Conservation (phyloP, 192 early-diverging fungal species). For the Backusella australiensis region DNA sequence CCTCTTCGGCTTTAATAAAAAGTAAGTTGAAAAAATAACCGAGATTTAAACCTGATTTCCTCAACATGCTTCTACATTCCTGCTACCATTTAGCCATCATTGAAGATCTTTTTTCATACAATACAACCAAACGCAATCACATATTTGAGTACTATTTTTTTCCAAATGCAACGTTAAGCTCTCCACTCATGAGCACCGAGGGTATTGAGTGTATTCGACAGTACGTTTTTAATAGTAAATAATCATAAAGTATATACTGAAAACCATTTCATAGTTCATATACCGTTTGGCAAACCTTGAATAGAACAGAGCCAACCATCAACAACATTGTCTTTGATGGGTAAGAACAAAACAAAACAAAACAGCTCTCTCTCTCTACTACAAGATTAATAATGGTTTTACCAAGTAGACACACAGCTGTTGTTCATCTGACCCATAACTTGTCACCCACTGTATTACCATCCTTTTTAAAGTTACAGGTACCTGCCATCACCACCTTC, state of each 20-base stretch:
- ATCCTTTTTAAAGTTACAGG: conserved; percentile 38
- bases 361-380: background rate
- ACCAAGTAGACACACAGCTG: conserved; percentile 36
- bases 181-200: conserved; percentile 48
- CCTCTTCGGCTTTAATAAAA: conserved; percentile 6
- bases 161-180: conserved; percentile 44
- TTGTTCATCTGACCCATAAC: conserved; percentile 51
- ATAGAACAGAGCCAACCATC: conserved; percentile 29
- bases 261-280: conserved; percentile 20
- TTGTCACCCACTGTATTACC: conserved; percentile 52
- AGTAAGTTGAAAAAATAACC: background rate
- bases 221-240: conserved; percentile 16
- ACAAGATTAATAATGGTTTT: background rate
- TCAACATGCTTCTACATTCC: background rate
- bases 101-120: conserved; percentile 47
- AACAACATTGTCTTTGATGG: conserved; percentile 36
- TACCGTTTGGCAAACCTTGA: conserved; percentile 32
- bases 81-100: conserved; percentile 30
- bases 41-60: background rate
- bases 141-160: conserved; percentile 54
- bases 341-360: background rate
- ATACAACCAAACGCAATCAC: conserved; percentile 44
- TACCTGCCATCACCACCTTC: conserved; percentile 52
- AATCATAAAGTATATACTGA: background rate
- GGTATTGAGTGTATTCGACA: conserved; percentile 51